Percentiles rank a stretch among this genome's conserved stretches.
These are phyloP conservation scores for Haematococcus lacustris DNA, from an alignment of 139 green algal genomes.

Conservation along the genomic window DNA sequence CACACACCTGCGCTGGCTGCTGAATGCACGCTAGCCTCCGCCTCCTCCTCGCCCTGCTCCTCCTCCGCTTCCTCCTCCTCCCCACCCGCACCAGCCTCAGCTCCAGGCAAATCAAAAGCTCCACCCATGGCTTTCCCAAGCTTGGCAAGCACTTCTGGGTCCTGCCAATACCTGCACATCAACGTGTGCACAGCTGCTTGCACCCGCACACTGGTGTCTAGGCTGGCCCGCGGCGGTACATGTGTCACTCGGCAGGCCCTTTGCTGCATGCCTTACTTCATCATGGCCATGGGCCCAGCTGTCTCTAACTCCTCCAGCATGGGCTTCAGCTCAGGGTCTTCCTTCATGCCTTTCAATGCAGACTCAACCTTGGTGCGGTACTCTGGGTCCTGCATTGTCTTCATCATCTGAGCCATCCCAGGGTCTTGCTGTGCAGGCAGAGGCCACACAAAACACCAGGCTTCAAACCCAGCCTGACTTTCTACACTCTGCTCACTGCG, in stretches of 20 bases:
- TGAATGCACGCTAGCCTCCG: constrained; percentile 42
- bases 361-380: constrained; percentile 50
- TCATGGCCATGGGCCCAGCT: constrained; percentile 89
- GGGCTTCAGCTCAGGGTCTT: constrained; percentile 84
- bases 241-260: no score
- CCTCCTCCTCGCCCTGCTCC: constrained; percentile 50
- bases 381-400: constrained; percentile 58
- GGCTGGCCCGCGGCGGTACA: no score
- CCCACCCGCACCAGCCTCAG: no score
- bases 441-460: constrained; percentile 39
- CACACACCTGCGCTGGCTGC: constrained; percentile 57
- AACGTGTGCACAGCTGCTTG: no score
- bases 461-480: no score
- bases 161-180: constrained; percentile 87
- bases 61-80: constrained; percentile 35
- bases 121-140: constrained; percentile 75
- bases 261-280: constrained; percentile 84
- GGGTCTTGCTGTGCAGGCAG: constrained; percentile 47
- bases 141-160: constrained; percentile 88
- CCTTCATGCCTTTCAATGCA: constrained; percentile 74
- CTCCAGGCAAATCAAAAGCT: constrained; percentile 36
- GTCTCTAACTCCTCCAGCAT: constrained; percentile 93
- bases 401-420: constrained; percentile 63
- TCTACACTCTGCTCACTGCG: no score
- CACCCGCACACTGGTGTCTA: no score